Evolutionary conservation across 2,329 filamentous ascomycete genomes (phyloP).

Genomic region (Ilyonectria destructans): DNA sequence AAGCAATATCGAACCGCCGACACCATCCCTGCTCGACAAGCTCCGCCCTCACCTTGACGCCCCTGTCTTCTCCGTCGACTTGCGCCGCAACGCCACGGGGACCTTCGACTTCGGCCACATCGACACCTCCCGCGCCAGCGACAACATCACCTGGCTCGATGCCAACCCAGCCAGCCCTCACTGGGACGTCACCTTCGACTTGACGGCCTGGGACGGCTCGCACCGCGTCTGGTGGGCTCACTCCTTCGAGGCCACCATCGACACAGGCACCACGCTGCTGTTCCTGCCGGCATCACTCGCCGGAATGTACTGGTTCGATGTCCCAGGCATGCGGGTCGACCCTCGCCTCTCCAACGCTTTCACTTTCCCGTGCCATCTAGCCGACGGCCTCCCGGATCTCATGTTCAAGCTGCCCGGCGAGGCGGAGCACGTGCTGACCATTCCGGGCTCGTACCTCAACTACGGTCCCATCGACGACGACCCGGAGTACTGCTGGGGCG

Average conservation of each 20-base stretch:
- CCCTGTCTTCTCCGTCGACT: slow-evolving; percentile 66
- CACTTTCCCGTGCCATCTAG: slow-evolving; percentile 71
- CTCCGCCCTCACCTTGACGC: slow-evolving; percentile 59
- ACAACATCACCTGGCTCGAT: slow-evolving; percentile 62
- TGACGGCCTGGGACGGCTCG: slow-evolving; percentile 60
- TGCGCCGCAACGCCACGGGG: slow-evolving; percentile 64
- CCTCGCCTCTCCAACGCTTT: slow-evolving; percentile 63
- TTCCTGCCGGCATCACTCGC: slow-evolving; percentile 72
- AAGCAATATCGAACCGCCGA: slow-evolving; percentile 61
- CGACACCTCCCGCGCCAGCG: slow-evolving; percentile 57
- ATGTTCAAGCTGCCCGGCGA: slow-evolving; percentile 68
- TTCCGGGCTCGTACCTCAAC: slow-evolving; percentile 71
- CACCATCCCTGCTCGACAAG: slow-evolving; percentile 63
- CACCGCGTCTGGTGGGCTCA: slow-evolving; percentile 68
- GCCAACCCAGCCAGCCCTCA: slow-evolving; percentile 53
- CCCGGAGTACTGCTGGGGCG: slow-evolving; percentile 78
- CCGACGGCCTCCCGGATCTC: slow-evolving; percentile 71
- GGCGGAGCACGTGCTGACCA: slow-evolving; percentile 64
- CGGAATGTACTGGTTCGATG: slow-evolving; percentile 71
- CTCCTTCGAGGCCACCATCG: slow-evolving; percentile 70
- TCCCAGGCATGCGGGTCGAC: slow-evolving; percentile 68
- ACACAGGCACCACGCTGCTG: slow-evolving; percentile 80
- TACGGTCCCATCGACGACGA: slow-evolving; percentile 67
- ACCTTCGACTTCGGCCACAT: slow-evolving; percentile 69
- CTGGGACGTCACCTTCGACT: slow-evolving; percentile 66